phyloP scores from a whole-genome alignment of 192 early-diverging fungal genomes.

The Chytriomyces confervae region DNA sequence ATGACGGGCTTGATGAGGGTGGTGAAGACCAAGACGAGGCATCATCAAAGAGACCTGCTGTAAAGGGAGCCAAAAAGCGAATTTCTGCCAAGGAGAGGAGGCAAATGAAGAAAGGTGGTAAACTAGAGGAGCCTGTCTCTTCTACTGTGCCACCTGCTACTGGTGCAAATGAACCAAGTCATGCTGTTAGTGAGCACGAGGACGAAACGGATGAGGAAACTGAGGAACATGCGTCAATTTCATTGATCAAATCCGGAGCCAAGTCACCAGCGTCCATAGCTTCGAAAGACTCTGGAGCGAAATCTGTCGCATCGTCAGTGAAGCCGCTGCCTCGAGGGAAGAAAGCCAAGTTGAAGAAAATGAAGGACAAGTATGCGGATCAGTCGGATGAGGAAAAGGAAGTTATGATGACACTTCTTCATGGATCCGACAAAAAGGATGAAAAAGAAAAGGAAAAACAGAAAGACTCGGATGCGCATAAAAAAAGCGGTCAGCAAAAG shows the following conservation, averaged over 20 bases:
- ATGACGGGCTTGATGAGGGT: background rate
- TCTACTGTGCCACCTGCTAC: background rate
- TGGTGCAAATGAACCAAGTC: background rate
- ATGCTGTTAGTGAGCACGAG: constrained; percentile 5
- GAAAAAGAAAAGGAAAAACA: constrained; percentile 38
- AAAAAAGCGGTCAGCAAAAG: constrained; percentile 39
- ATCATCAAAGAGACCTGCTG: background rate
- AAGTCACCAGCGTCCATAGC: background rate
- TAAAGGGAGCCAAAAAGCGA: constrained; percentile 32
- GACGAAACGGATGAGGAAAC: constrained; percentile 24
- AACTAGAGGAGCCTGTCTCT: constrained; percentile 26
- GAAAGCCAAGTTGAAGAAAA: constrained; percentile 86
- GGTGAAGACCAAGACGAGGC: background rate
- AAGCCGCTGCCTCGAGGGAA: constrained; percentile 71
- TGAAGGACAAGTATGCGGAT: constrained; percentile 93
- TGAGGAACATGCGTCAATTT: constrained; percentile 37
- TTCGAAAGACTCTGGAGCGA: background rate
- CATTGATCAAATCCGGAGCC: background rate
- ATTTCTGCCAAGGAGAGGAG: constrained; percentile 86
- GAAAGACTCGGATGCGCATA: constrained; percentile 24
- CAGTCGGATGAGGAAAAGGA: constrained; percentile 92
- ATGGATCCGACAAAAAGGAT: constrained; percentile 49
- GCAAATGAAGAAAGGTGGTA: constrained; percentile 70
- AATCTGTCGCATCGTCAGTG: background rate
- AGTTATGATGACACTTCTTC: constrained; percentile 81